These are phyloP conservation scores for Persicaria tinctoria DNA, from an alignment of 148 eudicot genomes.

Conservation along the genomic window DNA sequence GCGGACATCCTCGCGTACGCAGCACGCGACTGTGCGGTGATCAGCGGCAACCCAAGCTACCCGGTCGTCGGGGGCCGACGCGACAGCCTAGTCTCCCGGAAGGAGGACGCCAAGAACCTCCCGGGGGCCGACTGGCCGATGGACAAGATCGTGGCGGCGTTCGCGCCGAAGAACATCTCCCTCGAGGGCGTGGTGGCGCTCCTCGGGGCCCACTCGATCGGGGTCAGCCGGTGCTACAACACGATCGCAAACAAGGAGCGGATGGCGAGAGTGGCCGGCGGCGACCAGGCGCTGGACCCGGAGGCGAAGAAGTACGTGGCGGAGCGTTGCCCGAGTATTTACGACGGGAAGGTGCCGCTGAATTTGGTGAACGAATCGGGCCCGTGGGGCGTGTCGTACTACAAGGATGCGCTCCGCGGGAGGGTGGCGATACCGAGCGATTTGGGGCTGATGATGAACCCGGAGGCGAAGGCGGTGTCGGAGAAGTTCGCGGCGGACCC, in stretches of 20 bases:
- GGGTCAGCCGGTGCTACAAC: slow-evolving; percentile 28
- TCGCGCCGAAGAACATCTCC: not conserved
- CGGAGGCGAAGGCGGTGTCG: not conserved
- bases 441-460: not conserved
- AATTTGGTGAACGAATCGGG: not conserved
- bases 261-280: not conserved
- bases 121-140: slow-evolving; percentile 23
- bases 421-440: not conserved
- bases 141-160: slow-evolving; percentile 11
- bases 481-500: not conserved
- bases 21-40: slow-evolving; percentile 28
- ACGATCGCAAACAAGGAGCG: not conserved
- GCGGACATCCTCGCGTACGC: slow-evolving; percentile 40
- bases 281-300: not conserved
- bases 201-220: slow-evolving; percentile 39
- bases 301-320: not conserved
- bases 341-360: not conserved
- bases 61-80: slow-evolving; percentile 25
- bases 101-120: slow-evolving; percentile 4
- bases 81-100: slow-evolving; percentile 24
- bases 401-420: not conserved
- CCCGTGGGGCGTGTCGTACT: not conserved
- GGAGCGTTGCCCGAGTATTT: not conserved
- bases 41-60: slow-evolving; percentile 32
- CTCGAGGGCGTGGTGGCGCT: slow-evolving; percentile 33